phyloP scores from a whole-genome alignment of 2,329 filamentous ascomycete genomes.

The Penicillium italicum region DNA sequence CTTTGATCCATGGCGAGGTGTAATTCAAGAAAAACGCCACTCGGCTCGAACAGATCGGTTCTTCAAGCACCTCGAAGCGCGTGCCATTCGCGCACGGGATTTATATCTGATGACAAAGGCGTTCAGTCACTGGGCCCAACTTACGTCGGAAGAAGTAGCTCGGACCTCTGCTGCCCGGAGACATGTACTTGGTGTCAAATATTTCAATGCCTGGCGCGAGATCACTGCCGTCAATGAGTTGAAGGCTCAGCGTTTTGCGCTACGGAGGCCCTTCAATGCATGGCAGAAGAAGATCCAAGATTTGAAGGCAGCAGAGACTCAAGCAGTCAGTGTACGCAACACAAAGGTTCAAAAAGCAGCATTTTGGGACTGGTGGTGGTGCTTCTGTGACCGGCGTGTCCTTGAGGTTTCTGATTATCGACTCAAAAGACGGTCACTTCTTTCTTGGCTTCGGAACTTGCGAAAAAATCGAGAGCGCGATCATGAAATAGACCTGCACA shows the following conservation, averaged over 20 bases:
- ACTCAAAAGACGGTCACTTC: slow-evolving; percentile 40
- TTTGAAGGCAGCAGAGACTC: slow-evolving; percentile 34
- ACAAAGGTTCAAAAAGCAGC: slow-evolving; percentile 30
- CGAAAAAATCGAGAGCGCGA: slow-evolving; percentile 40
- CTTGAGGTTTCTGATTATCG: slow-evolving; percentile 43
- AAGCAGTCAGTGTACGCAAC: slow-evolving; percentile 32
- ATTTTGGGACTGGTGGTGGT: slow-evolving; percentile 47
- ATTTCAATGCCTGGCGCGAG: slow-evolving; percentile 66
- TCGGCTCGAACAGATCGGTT: slow-evolving; percentile 50
- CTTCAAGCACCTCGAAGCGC: slow-evolving; percentile 54
- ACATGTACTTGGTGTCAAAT: slow-evolving; percentile 66
- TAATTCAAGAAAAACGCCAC: slow-evolving; percentile 41
- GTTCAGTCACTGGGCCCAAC: slow-evolving; percentile 66
- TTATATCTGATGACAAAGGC: slow-evolving; percentile 62
- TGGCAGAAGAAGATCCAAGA: slow-evolving; percentile 49
- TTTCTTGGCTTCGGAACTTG: slow-evolving; percentile 41
- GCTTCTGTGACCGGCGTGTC: slow-evolving; percentile 43
- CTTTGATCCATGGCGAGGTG: slow-evolving; percentile 50
- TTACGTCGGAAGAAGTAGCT: slow-evolving; percentile 61
- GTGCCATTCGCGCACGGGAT: slow-evolving; percentile 62
- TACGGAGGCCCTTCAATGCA: slow-evolving; percentile 53
- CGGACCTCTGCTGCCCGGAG: slow-evolving; percentile 65
- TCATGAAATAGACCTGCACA: slow-evolving; percentile 36
- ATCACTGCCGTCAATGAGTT: slow-evolving; percentile 60
- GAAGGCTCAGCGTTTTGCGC: slow-evolving; percentile 50